Evolutionary conservation across 2,329 filamentous ascomycete genomes (phyloP).

Genomic region (Seiridium cupressi): DNA sequence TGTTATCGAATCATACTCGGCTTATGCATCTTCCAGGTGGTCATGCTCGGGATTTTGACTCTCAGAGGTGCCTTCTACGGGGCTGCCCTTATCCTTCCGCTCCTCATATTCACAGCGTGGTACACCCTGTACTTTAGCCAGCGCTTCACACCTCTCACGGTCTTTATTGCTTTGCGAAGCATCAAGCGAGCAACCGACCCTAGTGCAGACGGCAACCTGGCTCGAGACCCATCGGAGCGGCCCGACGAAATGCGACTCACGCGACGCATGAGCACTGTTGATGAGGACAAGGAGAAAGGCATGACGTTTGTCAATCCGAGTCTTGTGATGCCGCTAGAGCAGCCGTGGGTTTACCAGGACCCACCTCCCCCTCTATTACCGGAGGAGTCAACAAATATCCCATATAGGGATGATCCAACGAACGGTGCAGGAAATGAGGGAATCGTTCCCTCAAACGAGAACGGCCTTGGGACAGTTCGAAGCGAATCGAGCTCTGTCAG

Average conservation of each 20-base stretch:
- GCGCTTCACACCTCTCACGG: slow-evolving; percentile 84
- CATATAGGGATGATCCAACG: slow-evolving; percentile 10
- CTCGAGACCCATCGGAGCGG: slow-evolving; percentile 33
- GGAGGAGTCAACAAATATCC: slow-evolving; percentile 13
- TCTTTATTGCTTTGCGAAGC: slow-evolving; percentile 87
- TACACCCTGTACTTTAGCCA: slow-evolving; percentile 79
- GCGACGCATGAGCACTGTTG: slow-evolving; percentile 62
- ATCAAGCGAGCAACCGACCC: slow-evolving; percentile 65
- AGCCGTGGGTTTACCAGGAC: slow-evolving; percentile 66
- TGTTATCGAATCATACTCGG: slow-evolving; percentile 88
- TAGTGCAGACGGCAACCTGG: slow-evolving; percentile 40
- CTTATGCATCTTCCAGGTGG: slow-evolving; percentile 82
- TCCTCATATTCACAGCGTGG: slow-evolving; percentile 81
- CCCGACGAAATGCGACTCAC: slow-evolving; percentile 38
- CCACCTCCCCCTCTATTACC: slow-evolving; percentile 39
- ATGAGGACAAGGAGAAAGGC: slow-evolving; percentile 70
- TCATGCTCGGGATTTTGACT: slow-evolving; percentile 84
- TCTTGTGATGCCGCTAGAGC: slow-evolving; percentile 65
- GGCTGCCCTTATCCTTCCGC: slow-evolving; percentile 70
- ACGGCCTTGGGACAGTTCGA: slow-evolving; percentile 8
- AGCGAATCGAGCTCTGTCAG: slow-evolving; percentile 28
- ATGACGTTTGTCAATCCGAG: slow-evolving; percentile 75
- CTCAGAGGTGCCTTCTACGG: slow-evolving; percentile 70
- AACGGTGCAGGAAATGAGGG: slow-evolving; percentile 7
- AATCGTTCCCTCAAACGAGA: slow-evolving; percentile 3